phyloP scores from a whole-genome alignment of 371 early-diverging fungal species.

The Capillidium heterosporum region DNA sequence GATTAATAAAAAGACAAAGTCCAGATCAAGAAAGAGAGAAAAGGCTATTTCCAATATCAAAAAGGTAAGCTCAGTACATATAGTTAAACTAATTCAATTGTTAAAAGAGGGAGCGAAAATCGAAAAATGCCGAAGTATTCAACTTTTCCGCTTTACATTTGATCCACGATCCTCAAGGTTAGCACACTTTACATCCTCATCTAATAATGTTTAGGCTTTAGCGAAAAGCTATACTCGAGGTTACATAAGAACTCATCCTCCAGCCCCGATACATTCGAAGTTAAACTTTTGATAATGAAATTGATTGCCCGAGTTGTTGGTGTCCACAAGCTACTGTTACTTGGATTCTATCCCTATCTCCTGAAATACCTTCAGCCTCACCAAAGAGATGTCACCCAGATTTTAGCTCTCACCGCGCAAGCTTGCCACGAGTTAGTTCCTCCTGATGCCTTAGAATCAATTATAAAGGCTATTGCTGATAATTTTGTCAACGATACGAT shows the following conservation, averaged over 20 bases:
- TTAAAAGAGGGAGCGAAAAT: conserved; percentile 29
- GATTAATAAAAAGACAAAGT: conserved; percentile 68
- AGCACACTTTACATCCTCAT: neutral
- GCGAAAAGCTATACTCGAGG: conserved; percentile 74
- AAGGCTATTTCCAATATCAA: conserved; percentile 48
- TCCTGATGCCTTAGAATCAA: conserved; percentile 71
- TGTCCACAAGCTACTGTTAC: conserved; percentile 75
- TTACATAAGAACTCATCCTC: conserved; percentile 36
- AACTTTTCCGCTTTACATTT: conserved; percentile 87
- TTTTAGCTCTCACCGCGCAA: conserved; percentile 83
- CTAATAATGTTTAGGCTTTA: conserved; percentile 28
- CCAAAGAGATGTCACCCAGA: conserved; percentile 79
- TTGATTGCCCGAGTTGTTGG: conserved; percentile 84
- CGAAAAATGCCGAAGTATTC: conserved; percentile 49
- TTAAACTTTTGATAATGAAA: conserved; percentile 78
- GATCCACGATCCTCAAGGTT: conserved; percentile 86
- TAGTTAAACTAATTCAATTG: conserved; percentile 6
- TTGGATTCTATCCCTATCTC: conserved; percentile 73
- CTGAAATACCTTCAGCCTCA: conserved; percentile 83
- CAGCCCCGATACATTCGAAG: conserved; percentile 60
- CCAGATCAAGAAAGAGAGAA: conserved; percentile 50
- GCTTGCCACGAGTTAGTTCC: conserved; percentile 81
- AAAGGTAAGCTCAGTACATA: conserved; percentile 22
- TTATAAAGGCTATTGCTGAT: conserved; percentile 77
- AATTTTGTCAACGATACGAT: conserved; percentile 86